These are phyloP conservation scores for Aspergillus unguis DNA, from an alignment of 2,329 filamentous ascomycete genomes.

Conservation along the genomic window DNA sequence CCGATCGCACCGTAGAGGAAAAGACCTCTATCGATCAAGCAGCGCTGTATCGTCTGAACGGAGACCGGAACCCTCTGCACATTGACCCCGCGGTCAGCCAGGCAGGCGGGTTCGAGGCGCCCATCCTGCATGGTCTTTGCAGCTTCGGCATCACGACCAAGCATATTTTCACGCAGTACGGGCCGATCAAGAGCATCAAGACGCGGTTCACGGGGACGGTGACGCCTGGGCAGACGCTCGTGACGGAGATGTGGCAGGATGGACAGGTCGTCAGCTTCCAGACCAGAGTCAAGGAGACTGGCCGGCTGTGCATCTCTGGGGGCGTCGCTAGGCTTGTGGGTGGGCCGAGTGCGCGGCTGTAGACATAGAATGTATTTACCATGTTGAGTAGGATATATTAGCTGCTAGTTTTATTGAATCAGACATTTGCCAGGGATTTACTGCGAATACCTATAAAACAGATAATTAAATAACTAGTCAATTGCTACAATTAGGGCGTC, in stretches of 20 bases:
- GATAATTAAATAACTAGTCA: too few relatives aligned
- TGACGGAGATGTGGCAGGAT: constrained; percentile 94
- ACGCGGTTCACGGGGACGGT: constrained; percentile 85
- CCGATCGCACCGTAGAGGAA: constrained; percentile 83
- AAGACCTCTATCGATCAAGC: constrained; percentile 88
- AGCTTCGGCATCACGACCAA: constrained; percentile 89
- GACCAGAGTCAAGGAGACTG: constrained; percentile 85
- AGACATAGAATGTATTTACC: constrained; percentile 17
- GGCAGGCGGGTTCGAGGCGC: constrained; percentile 88
- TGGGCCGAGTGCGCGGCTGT: constrained; percentile 51
- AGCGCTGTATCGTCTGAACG: constrained; percentile 85
- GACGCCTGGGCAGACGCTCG: constrained; percentile 80
- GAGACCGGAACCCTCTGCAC: constrained; percentile 94
- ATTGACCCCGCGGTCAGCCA: constrained; percentile 93
- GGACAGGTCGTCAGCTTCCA: constrained; percentile 77
- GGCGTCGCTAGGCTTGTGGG: constrained; percentile 72
- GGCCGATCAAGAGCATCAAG: constrained; percentile 85
- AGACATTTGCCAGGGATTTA: too few relatives aligned
- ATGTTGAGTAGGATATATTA: too few relatives aligned
- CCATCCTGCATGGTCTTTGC: constrained; percentile 96
- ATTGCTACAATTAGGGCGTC: too few relatives aligned
- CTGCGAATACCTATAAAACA: too few relatives aligned
- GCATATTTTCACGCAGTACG: constrained; percentile 81
- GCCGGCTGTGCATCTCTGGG: constrained; percentile 79
- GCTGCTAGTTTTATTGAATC: too few relatives aligned